Evolutionary conservation across 139 green algal species (phyloP), one percentile per base, ranked within the genome.

Genomic region (Chlorella sp.): DNA sequence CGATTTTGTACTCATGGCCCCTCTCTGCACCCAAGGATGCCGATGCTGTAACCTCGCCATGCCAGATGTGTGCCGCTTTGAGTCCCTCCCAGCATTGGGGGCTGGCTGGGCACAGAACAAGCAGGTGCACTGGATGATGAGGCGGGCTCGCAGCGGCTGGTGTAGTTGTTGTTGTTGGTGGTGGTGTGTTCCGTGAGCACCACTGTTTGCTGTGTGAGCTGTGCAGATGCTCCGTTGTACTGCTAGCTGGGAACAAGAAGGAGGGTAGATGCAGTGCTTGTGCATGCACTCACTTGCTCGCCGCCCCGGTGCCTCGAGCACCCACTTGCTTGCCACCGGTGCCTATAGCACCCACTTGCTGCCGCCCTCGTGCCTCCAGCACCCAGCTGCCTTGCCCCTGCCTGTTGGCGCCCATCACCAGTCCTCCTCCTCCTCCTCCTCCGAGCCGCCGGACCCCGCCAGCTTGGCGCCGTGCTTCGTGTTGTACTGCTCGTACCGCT

Each of bases 401-500:
- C 21, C 28, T 16, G 7, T 2, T 19, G 16, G 39, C 78, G 30
- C 76, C 64, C 60, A n/a, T 40, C 39, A 75, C 60, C 78, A 83
- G 40, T 92, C 86, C 0, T 93, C 91, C 24, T 93, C 91, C 15
- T 91, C 88, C 60, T 92, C 84, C n/a, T 82, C 84, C 82, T 82
- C 86, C 3, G 68, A 68, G 5, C 83, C 69, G 9, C 9, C 60
- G 1, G 71, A 36, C 19, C 76, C 84, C 57, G 77, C 34, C 39
- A 89, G 90, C 57, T 87, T 96, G n/a, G 97, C 96, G 0, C 97
- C 97, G 86, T 98, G 97, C 73, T 93, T 94, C 19, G 89, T 85
- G 84, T 99, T 96, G 89, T 99, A 99, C 61, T 93, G 86, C 61
- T 96, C 92, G 89, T 99, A 85, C 26, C 96, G 96, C 85, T 91